Evolutionary conservation across 31 red algal genomes (phyloP), one percentile per base, ranked within the genome.

Genomic region (Porphyra umbilicalis): DNA sequence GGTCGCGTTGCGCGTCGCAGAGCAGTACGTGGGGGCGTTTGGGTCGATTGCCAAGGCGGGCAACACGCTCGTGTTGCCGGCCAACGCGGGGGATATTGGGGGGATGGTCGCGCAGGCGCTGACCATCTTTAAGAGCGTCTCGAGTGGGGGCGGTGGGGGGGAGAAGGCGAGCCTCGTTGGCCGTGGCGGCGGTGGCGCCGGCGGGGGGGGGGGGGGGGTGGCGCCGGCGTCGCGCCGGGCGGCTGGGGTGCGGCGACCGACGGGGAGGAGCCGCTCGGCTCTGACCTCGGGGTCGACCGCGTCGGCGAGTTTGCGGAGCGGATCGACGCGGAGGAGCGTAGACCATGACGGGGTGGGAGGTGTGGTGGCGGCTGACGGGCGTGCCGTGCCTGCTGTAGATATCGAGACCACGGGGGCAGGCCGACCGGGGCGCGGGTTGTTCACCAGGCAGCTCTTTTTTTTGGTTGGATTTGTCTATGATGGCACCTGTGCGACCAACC

Each of bases 1-100:
- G 0, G 89, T 97, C 79, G 83, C 86, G 34, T 81, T 97, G 86
- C 85, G 90, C 20, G 67, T 98, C 33, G 92, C 93, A 33, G 95
- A 98, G 74, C 95, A 98, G 81, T 98, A 95, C 77, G 76, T 94
- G 37, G 36, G 75, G 31, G 95, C 95, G 16, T 88, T 91, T 57
- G 78, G 77, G 25, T 80, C 88, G 16, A 68, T 92, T 31, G 87
- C 94, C 9, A 88, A 90, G 29, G 92, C 82, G 76, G 83, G 82
- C 36, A 90, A 88, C 30, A 90, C 88, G 32, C 46, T 90, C 33
- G 36, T 88, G 36, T 16, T 88, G 8, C 86, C 86, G 2, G 77
- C 78, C 29, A 83, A 88, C 75, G 68, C 80, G 0, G 78, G 39
- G 32, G 81, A 88, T 78, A 35, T 76, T 18, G 75, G 86, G 33